These are phyloP conservation scores for Phlyctochytrium planicorne DNA, from an alignment of 192 early-diverging fungal species.

Conservation along the genomic window DNA sequence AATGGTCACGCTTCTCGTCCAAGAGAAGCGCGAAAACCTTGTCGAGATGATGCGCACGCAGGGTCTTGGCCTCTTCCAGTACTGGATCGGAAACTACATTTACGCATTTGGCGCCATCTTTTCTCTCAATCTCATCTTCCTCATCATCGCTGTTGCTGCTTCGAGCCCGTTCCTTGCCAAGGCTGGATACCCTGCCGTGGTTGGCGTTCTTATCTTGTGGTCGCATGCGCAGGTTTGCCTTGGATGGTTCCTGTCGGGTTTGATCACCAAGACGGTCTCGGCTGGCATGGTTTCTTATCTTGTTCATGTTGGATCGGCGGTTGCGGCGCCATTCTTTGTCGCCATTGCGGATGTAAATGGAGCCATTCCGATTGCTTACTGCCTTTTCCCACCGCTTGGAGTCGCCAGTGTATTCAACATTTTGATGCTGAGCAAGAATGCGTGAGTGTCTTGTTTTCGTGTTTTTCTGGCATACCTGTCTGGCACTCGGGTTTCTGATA, in stretches of 20 bases:
- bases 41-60: conserved; percentile 39
- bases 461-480: too few relatives aligned
- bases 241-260: conserved; percentile 17
- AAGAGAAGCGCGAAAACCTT: conserved; percentile 29
- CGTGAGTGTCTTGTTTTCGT: too few relatives aligned
- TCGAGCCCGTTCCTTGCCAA: background rate
- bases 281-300: conserved; percentile 19
- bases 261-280: conserved; percentile 24
- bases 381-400: conserved; percentile 21
- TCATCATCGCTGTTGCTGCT: conserved; percentile 6
- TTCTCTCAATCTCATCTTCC: conserved; percentile 18
- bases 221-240: conserved; percentile 32
- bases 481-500: too few relatives aligned
- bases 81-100: conserved; percentile 32
- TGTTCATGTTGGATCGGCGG: conserved; percentile 19
- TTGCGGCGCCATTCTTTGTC: conserved; percentile 23
- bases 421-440: too few relatives aligned
- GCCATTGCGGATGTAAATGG: conserved; percentile 18
- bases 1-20: conserved; percentile 24
- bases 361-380: conserved; percentile 4
- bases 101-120: conserved; percentile 22
- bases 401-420: conserved; percentile 12
- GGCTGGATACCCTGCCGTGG: conserved; percentile 2
- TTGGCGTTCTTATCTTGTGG: conserved; percentile 26
- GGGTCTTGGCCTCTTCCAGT: conserved; percentile 17